Percentiles rank a stretch among this genome's conserved stretches.
These are phyloP conservation scores for Diversispora epigaea DNA, from an alignment of 192 early-diverging fungal species.

Conservation along the genomic window DNA sequence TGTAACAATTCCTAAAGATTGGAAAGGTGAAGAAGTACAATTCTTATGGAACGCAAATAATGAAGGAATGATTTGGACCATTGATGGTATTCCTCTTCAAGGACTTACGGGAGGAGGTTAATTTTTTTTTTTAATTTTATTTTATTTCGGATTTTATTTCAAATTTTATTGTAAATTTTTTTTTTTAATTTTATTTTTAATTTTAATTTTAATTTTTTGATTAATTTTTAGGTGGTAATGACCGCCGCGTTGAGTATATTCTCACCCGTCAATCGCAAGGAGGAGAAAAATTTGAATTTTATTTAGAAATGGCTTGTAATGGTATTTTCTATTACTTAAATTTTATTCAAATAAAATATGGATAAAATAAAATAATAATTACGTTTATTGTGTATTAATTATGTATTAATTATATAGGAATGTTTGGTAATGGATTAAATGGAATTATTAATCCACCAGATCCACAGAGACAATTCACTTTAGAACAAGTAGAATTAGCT, in stretches of 20 bases:
- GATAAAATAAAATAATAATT: not conserved
- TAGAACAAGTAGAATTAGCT: conserved; percentile 67
- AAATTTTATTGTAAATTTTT: not conserved
- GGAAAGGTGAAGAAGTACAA: conserved; percentile 74
- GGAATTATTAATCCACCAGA: conserved; percentile 68
- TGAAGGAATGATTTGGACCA: conserved; percentile 91
- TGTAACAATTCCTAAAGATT: conserved; percentile 69
- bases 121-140: too few species aligned
- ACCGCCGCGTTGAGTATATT: conserved; percentile 49
- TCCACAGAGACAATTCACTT: conserved; percentile 58
- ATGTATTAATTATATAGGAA: conserved; percentile 13
- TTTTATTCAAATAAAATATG: not conserved
- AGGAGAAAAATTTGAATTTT: conserved; percentile 68
- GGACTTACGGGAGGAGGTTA: conserved; percentile 87
- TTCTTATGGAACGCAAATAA: conserved; percentile 84
- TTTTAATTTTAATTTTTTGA: not conserved
- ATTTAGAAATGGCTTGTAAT: conserved; percentile 91
- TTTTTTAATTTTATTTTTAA: conserved; percentile 5
- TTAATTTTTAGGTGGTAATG: conserved; percentile 39
- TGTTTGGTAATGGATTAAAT: conserved; percentile 81
- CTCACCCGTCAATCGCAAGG: conserved; percentile 48
- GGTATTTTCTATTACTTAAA: conserved; percentile 35
- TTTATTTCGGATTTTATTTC: not conserved
- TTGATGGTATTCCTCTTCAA: conserved; percentile 75
- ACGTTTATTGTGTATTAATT: too few species aligned